Percentiles rank a stretch among this genome's conserved stretches.
phyloP scores from a whole-genome alignment of 148 eudicot genomes.

The Cornus controversa region DNA sequence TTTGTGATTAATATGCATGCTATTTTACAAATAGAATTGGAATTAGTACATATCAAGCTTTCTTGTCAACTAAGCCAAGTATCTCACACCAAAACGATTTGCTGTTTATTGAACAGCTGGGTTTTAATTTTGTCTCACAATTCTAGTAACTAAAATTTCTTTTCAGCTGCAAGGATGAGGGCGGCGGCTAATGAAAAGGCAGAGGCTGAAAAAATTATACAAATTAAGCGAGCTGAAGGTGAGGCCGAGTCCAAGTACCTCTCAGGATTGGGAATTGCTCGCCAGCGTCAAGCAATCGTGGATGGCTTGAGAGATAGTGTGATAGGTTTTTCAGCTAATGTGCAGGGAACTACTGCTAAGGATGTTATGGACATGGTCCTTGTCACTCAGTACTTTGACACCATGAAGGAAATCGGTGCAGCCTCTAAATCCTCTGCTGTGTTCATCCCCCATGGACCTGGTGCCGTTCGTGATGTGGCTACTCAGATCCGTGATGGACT shows the following conservation, averaged over 20 bases:
- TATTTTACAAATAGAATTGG: background rate
- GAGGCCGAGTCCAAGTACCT: slow-evolving; percentile 72
- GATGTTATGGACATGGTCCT: slow-evolving; percentile 77
- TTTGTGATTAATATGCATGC: background rate
- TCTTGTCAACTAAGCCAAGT: too few relatives aligned
- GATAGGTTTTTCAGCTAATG: slow-evolving; percentile 56
- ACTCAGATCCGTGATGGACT: slow-evolving; percentile 57
- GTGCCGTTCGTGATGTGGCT: slow-evolving; percentile 61
- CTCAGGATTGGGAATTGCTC: slow-evolving; percentile 66
- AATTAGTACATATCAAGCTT: background rate
- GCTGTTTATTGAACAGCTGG: background rate
- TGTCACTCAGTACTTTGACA: slow-evolving; percentile 65
- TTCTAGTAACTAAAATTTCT: background rate
- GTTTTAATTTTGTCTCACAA: background rate
- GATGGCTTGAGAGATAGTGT: slow-evolving; percentile 72
- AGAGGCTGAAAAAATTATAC: slow-evolving; percentile 75
- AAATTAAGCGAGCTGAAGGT: slow-evolving; percentile 70
- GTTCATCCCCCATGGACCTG: slow-evolving; percentile 68
- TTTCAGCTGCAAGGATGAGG: slow-evolving; percentile 62
- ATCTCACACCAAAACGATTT: background rate
- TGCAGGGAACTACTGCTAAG: slow-evolving; percentile 58
- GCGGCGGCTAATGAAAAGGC: slow-evolving; percentile 73
- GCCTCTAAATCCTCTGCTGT: slow-evolving; percentile 56
- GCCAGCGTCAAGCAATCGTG: slow-evolving; percentile 75
- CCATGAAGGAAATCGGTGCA: slow-evolving; percentile 70